These are phyloP conservation scores for Phylloporus rhodoxanthus DNA, from an alignment of 768 basidiomycete species.

Conservation along the genomic window DNA sequence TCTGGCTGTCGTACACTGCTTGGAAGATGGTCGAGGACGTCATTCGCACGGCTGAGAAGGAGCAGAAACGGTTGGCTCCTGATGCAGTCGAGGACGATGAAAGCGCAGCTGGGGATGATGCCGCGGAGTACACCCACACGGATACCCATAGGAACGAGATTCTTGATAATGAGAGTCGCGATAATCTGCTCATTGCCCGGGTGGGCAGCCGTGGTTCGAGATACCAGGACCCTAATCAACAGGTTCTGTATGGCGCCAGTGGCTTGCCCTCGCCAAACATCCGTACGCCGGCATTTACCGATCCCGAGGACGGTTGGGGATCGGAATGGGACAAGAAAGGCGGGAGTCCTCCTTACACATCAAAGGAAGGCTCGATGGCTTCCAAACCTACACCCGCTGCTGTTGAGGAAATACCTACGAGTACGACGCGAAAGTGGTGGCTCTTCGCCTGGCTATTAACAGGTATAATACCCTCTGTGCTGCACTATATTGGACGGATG, in stretches of 20 bases:
- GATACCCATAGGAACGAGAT: slow-evolving; percentile 34
- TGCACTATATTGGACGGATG: slow-evolving; percentile 74
- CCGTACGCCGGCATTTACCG: slow-evolving; percentile 35
- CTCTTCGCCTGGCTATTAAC: slow-evolving; percentile 73
- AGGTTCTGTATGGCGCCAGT: slow-evolving; percentile 43
- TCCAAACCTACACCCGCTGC: slow-evolving; percentile 63
- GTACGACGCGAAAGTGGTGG: slow-evolving; percentile 69
- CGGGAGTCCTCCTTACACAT: slow-evolving; percentile 29
- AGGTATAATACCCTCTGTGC: slow-evolving; percentile 67
- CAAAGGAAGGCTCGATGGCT: slow-evolving; percentile 50
- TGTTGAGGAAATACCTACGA: slow-evolving; percentile 81
- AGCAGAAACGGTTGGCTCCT: slow-evolving; percentile 32
- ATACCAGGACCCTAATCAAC: slow-evolving; percentile 45
- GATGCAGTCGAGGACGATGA: slow-evolving; percentile 51
- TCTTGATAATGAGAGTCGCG: slow-evolving; percentile 50
- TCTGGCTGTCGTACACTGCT: slow-evolving; percentile 71
- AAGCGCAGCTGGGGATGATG: slow-evolving; percentile 53
- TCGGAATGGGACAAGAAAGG: slow-evolving; percentile 60
- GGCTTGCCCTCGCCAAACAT: slow-evolving; percentile 47
- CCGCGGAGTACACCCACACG: slow-evolving; percentile 64
- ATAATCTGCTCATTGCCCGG: slow-evolving; percentile 56
- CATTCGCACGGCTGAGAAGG: slow-evolving; percentile 64
- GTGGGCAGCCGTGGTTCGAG: slow-evolving; percentile 42
- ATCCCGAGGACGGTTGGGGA: slow-evolving; percentile 52
- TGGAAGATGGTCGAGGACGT: slow-evolving; percentile 86